Percentiles rank a stretch among this genome's conserved stretches.
Evolutionary conservation across 2,329 filamentous ascomycete genomes (phyloP).

Genomic region (Cadophora sp.): DNA sequence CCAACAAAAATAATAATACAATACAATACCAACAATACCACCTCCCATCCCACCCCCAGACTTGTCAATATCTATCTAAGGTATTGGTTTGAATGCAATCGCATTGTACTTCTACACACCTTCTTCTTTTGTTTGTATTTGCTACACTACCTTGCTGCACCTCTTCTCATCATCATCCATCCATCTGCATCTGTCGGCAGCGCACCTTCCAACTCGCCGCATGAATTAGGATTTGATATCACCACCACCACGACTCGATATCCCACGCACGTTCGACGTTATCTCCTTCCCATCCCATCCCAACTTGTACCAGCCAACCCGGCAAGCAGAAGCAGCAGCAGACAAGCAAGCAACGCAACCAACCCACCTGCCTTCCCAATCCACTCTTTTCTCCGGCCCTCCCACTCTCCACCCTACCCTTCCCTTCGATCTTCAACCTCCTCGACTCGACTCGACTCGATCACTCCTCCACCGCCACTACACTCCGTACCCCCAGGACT

Average conservation of each 20-base stretch:
- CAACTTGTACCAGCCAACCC: background rate
- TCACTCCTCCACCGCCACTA: constrained; percentile 16
- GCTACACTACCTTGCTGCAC: background rate
- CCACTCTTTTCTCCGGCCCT: too few relatives aligned
- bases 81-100: background rate
- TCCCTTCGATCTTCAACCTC: constrained; percentile 13
- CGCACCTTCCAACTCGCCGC: constrained; percentile 3
- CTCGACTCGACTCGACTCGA: constrained; percentile 5
- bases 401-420: too few relatives aligned
- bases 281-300: constrained; percentile 10
- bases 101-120: background rate
- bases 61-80: background rate
- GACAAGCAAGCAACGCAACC: background rate
- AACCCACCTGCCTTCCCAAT: constrained; percentile 19
- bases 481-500: too few relatives aligned
- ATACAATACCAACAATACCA: background rate
- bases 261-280: constrained; percentile 15
- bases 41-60: background rate
- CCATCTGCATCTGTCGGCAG: background rate
- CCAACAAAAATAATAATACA: constrained; percentile 10
- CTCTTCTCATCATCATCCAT: background rate
- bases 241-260: background rate
- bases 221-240: background rate
- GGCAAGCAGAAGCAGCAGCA: background rate
- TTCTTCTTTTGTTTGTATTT: background rate